A percentile compares a stretch with the other conserved stretches of the same genome.
Evolutionary conservation across 306 rosid species (phyloP).

Genomic region (Corylus heterophylla): DNA sequence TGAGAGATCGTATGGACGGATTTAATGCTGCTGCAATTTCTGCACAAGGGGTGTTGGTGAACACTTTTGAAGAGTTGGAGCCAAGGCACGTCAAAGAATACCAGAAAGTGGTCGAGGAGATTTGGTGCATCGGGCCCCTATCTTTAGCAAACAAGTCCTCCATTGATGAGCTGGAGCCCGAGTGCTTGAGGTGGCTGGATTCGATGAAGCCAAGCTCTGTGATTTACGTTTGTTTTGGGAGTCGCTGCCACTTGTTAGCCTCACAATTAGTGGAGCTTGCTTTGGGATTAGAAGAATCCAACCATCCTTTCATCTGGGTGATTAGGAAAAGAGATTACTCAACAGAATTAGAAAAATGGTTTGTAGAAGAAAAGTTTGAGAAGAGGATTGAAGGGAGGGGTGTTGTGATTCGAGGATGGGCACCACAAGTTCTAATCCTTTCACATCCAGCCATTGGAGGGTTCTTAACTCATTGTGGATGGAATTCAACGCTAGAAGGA

Average conservation of each 20-base stretch:
- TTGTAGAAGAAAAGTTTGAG: constrained; percentile 39
- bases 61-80: constrained; percentile 66
- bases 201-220: constrained; percentile 36
- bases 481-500: constrained; percentile 70
- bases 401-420: constrained; percentile 58
- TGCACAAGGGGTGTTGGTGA: constrained; percentile 50
- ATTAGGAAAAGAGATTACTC: constrained; percentile 34
- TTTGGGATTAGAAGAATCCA: constrained; percentile 50
- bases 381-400: constrained; percentile 40
- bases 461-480: constrained; percentile 66
- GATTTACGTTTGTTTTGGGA: constrained; percentile 57
- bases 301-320: constrained; percentile 54
- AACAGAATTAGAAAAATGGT: constrained; percentile 47
- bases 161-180: constrained; percentile 17
- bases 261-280: constrained; percentile 54
- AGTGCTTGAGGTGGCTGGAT: constrained; percentile 52
- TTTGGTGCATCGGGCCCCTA: constrained; percentile 55
- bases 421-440: constrained; percentile 57
- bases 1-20: constrained; percentile 18
- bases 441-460: constrained; percentile 58
- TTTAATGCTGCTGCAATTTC: constrained; percentile 43
- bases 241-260: constrained; percentile 35
- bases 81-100: constrained; percentile 31
- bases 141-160: constrained; percentile 38
- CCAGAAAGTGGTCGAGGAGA: constrained; percentile 26